Conservation (phyloP, 495 filamentous ascomycete genomes). For the Baudoinia panamericana region DNA sequence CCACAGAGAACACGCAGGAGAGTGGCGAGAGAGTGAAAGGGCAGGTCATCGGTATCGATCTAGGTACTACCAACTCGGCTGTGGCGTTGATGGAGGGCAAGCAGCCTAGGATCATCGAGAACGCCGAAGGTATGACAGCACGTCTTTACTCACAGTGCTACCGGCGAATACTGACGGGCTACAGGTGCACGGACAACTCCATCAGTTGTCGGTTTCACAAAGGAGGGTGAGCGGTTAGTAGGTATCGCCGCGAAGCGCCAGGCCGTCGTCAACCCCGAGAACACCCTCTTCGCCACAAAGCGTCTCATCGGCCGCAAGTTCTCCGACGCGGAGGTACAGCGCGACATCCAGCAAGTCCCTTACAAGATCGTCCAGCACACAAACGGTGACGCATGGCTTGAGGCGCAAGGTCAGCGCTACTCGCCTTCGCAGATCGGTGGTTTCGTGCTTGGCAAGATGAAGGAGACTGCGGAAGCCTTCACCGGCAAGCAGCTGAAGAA, state of each 20-base stretch:
- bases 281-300: constrained; percentile 98
- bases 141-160: constrained; percentile 10
- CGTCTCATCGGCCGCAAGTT: constrained; percentile 98
- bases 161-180: constrained; percentile 4
- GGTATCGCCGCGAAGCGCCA: constrained; percentile 98
- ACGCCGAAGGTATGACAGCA: constrained; percentile 65
- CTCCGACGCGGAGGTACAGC: constrained; percentile 89
- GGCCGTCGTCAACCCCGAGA: constrained; percentile 97
- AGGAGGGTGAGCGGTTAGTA: constrained; percentile 93
- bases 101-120: constrained; percentile 90
- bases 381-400: constrained; percentile 96
- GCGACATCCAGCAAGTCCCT: constrained; percentile 94
- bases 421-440: constrained; percentile 97
- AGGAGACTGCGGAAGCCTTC: constrained; percentile 92
- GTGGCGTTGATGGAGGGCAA: constrained; percentile 98
- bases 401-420: constrained; percentile 92
- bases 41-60: constrained; percentile 94
- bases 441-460: constrained; percentile 97
- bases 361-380: constrained; percentile 99
- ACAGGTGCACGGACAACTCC: constrained; percentile 89
- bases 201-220: constrained; percentile 90
- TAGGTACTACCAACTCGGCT: constrained; percentile 97
- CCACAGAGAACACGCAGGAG: constrained; percentile 35
- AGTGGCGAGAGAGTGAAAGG: constrained; percentile 79
- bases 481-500: constrained; percentile 92